A percentile compares a stretch with the other conserved stretches of the same genome.
phyloP scores from a whole-genome alignment of 1,139 yeast genomes.

The Protomyces pachydermus region DNA sequence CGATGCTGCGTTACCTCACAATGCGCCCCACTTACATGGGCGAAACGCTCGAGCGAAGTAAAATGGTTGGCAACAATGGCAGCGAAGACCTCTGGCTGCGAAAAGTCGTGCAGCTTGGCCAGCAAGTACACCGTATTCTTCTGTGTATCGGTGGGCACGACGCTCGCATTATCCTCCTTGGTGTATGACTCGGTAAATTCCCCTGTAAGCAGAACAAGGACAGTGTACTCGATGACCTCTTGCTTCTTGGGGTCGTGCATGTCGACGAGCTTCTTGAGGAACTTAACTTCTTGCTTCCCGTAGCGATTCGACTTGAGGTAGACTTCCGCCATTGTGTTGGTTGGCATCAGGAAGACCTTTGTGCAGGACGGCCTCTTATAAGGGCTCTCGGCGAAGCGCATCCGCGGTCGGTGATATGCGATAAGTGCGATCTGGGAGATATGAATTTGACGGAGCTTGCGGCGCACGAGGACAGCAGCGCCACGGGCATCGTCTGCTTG shows the following conservation, averaged over 20 bases:
- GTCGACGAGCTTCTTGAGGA: conserved; percentile 78
- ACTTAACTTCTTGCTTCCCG: conserved; percentile 89
- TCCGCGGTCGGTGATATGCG: too few species aligned
- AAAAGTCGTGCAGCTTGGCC: conserved; percentile 65
- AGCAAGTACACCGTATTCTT: conserved; percentile 66
- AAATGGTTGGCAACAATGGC: conserved; percentile 80
- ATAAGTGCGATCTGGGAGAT: too few species aligned
- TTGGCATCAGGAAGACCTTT: not conserved
- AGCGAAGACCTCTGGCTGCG: conserved; percentile 89
- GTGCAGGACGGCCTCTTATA: too few species aligned
- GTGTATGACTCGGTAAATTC: conserved; percentile 75
- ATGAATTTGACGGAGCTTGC: too few species aligned
- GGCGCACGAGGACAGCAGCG: too few species aligned
- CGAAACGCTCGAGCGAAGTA: conserved; percentile 53
- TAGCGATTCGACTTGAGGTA: conserved; percentile 25
- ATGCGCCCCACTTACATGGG: conserved; percentile 68
- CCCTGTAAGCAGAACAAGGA: conserved; percentile 68
- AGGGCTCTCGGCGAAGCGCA: too few species aligned
- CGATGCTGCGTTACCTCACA: conserved; percentile 62
- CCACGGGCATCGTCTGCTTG: too few species aligned
- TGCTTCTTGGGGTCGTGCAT: conserved; percentile 64
- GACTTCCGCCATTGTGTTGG: conserved; percentile 13
- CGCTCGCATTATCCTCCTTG: conserved; percentile 76
- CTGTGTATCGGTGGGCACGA: conserved; percentile 91
- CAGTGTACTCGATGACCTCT: conserved; percentile 80